Conservation (phyloP, 495 filamentous ascomycete genomes). For the Aspergillus sclerotioniger region DNA sequence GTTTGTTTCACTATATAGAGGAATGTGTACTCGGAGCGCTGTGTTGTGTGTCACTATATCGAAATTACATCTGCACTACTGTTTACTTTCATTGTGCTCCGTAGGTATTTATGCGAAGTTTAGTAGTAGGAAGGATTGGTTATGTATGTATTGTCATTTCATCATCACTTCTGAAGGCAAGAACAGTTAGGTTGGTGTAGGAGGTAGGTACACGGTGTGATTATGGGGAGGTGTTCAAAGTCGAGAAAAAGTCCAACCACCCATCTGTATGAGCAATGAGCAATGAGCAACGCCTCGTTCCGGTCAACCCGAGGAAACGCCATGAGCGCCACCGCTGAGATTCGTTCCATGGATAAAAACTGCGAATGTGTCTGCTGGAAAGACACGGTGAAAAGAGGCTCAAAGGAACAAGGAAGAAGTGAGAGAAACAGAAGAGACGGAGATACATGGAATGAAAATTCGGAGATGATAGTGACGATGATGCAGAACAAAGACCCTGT, state of each 20-base stretch:
- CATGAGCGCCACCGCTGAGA: slow-evolving; percentile 41
- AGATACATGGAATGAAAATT: slow-evolving; percentile 23
- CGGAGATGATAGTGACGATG: slow-evolving; percentile 9
- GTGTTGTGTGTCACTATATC: not conserved
- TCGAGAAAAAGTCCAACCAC: slow-evolving; percentile 8
- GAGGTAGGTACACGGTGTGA: not conserved
- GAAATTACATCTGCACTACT: not conserved
- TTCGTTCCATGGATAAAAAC: slow-evolving; percentile 21
- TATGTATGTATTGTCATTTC: slow-evolving; percentile 17
- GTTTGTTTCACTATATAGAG: too few relatives aligned
- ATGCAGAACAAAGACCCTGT: slow-evolving; percentile 8
- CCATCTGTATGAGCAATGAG: not conserved
- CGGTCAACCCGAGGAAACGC: slow-evolving; percentile 30
- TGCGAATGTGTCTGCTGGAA: slow-evolving; percentile 8
- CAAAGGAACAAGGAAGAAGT: slow-evolving; percentile 8
- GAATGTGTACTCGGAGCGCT: not conserved
- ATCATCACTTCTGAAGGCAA: slow-evolving; percentile 19
- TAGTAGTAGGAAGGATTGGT: too few relatives aligned
- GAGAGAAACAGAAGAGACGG: slow-evolving; percentile 16
- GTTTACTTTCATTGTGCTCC: too few relatives aligned
- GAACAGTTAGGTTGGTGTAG: slow-evolving; percentile 7
- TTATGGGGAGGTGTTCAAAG: not conserved
- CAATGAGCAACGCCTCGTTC: slow-evolving; percentile 25
- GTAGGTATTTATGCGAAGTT: slow-evolving; percentile 1
- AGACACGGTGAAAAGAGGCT: slow-evolving; percentile 1